Conservation (phyloP, 192 early-diverging fungal species). For the Linderina pennispora region DNA sequence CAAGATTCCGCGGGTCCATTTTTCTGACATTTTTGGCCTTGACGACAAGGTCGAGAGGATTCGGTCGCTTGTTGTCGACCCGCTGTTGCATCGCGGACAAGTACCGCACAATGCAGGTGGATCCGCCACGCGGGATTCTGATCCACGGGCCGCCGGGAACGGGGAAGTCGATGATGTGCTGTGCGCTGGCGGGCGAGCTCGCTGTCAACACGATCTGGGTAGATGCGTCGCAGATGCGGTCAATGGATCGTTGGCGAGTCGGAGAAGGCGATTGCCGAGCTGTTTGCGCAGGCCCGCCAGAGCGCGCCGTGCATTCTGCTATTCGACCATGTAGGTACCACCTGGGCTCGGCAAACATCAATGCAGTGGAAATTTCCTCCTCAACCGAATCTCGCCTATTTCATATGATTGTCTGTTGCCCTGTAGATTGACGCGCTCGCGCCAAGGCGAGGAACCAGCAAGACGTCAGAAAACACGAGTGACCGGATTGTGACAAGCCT, state of each 20-base stretch:
- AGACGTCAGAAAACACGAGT: slow-evolving; percentile 72
- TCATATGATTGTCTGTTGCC: neutral
- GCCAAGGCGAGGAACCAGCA: slow-evolving; percentile 60
- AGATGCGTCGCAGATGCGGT: slow-evolving; percentile 79
- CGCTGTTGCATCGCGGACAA: slow-evolving; percentile 33
- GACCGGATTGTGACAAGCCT: slow-evolving; percentile 87
- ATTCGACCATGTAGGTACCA: slow-evolving; percentile 70
- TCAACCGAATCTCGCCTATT: no score
- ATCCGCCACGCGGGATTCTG: slow-evolving; percentile 72
- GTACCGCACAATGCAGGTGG: slow-evolving; percentile 55
- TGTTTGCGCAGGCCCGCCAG: slow-evolving; percentile 78
- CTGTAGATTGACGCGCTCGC: slow-evolving; percentile 77
- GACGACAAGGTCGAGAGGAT: slow-evolving; percentile 58
- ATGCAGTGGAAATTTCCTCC: no score
- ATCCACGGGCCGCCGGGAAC: slow-evolving; percentile 85
- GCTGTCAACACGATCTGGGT: slow-evolving; percentile 82
- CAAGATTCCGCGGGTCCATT: slow-evolving; percentile 56
- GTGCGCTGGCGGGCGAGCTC: slow-evolving; percentile 69
- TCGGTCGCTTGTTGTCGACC: slow-evolving; percentile 45
- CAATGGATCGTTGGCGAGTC: slow-evolving; percentile 94
- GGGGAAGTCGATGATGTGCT: slow-evolving; percentile 87
- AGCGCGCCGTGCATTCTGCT: slow-evolving; percentile 86
- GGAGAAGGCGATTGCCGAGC: slow-evolving; percentile 72
- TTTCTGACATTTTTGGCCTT: slow-evolving; percentile 74
- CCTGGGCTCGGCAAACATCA: no score